phyloP scores from a whole-genome alignment of 306 rosid species.

The Sicyos edulis region DNA sequence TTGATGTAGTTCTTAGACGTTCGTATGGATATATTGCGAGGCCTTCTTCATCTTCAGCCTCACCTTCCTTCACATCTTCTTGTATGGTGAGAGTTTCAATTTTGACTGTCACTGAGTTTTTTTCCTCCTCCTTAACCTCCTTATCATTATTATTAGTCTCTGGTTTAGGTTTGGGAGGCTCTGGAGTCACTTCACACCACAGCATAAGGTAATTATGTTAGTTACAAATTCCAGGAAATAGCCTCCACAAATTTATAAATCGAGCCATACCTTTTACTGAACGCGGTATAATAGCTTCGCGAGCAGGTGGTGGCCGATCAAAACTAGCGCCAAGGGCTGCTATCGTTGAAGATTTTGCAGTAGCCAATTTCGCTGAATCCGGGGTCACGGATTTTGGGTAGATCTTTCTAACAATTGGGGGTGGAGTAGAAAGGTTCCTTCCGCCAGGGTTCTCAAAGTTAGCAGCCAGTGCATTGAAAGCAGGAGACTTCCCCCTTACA shows the following conservation, averaged over 20 bases:
- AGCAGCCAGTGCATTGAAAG: constrained; percentile 91
- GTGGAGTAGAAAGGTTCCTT: constrained; percentile 96
- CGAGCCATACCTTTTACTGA: constrained; percentile 54
- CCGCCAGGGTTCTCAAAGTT: constrained; percentile 59
- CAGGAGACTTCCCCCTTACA: constrained; percentile 96
- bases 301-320: constrained; percentile 53
- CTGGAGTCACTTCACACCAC: constrained; percentile 42
- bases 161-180: constrained; percentile 33
- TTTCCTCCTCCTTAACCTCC: constrained; percentile 23
- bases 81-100: constrained; percentile 65
- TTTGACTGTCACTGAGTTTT: constrained; percentile 42
- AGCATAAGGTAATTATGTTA: constrained; percentile 16
- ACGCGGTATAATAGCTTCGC: constrained; percentile 63
- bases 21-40: constrained; percentile 71
- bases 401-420: constrained; percentile 73
- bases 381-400: constrained; percentile 69
- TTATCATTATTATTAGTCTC: constrained; percentile 31
- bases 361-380: constrained; percentile 46
- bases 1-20: constrained; percentile 51
- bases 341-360: constrained; percentile 60
- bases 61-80: constrained; percentile 86
- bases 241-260: background rate
- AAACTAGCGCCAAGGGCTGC: constrained; percentile 55
- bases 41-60: constrained; percentile 69
- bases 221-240: background rate